A percentile compares a stretch with the other conserved stretches of the same genome.
These are phyloP conservation scores for Juglanconis juglandina DNA, from an alignment of 2,329 filamentous ascomycete genomes.

Conservation along the genomic window DNA sequence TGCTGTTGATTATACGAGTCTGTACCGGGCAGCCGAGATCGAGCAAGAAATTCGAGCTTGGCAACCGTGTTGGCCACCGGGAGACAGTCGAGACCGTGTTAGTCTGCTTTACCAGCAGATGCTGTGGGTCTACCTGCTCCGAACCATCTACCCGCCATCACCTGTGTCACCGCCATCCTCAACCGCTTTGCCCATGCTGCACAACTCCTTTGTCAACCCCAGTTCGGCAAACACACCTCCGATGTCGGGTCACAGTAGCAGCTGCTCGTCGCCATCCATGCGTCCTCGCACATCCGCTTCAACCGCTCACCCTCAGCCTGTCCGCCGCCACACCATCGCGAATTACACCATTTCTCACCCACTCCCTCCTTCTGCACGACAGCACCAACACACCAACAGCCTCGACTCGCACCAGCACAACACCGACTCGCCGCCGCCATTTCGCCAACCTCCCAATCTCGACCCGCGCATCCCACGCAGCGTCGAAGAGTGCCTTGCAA, in stretches of 20 bases:
- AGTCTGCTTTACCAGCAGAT: constrained; percentile 62
- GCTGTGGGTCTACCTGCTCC: constrained; percentile 63
- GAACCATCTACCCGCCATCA: constrained; percentile 56
- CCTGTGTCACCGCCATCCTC: constrained; percentile 19
- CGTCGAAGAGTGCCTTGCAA: constrained; percentile 53
- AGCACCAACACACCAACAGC: constrained; percentile 19
- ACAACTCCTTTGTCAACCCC: constrained; percentile 18
- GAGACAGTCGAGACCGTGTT: constrained; percentile 55
- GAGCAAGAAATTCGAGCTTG: constrained; percentile 72
- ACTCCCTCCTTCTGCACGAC: constrained; percentile 17
- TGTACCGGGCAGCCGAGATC: constrained; percentile 72
- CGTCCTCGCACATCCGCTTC: constrained; percentile 20
- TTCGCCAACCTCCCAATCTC: constrained; percentile 44
- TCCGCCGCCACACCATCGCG: constrained; percentile 25
- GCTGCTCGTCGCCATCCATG: constrained; percentile 32
- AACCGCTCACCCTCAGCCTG: constrained; percentile 10
- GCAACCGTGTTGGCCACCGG: constrained; percentile 60
- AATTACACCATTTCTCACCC: constrained; percentile 21
- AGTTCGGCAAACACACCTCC: constrained; percentile 26
- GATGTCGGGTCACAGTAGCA: constrained; percentile 29
- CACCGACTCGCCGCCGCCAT: constrained; percentile 43
- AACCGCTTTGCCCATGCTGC: constrained; percentile 17
- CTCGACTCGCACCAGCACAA: constrained; percentile 21
- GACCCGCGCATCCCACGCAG: constrained; percentile 51
- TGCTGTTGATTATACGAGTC: constrained; percentile 67